Percentiles rank a stretch among this genome's conserved stretches.
phyloP scores from a whole-genome alignment of 306 rosid species.

The Malus asiatica region DNA sequence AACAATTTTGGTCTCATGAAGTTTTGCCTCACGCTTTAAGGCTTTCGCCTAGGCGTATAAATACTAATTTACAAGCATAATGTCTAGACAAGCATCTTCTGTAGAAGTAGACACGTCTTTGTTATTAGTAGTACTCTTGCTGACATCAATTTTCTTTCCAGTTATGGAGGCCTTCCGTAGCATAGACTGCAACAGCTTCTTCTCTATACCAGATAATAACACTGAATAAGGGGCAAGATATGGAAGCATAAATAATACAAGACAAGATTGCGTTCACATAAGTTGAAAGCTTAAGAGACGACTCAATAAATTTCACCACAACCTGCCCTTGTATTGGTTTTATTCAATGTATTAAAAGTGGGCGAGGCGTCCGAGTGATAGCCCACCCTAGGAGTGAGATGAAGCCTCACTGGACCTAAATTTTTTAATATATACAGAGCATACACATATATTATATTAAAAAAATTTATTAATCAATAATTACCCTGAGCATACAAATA shows the following conservation, averaged over 20 bases:
- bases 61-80: neutral
- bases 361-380: too few relatives aligned
- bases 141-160: constrained; percentile 43
- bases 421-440: too few relatives aligned
- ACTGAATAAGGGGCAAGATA: constrained; percentile 1
- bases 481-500: too few relatives aligned
- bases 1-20: too few relatives aligned
- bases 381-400: too few relatives aligned
- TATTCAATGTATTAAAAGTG: too few relatives aligned
- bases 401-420: too few relatives aligned
- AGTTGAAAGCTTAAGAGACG: neutral
- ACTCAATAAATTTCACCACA: neutral
- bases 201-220: constrained; percentile 49
- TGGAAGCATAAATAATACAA: neutral
- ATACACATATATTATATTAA: too few relatives aligned
- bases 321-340: neutral
- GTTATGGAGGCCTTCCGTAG: constrained; percentile 66
- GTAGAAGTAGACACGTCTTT: constrained; percentile 75
- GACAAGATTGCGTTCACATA: neutral
- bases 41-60: neutral
- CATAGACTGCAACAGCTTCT: constrained; percentile 79
- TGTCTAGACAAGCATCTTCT: constrained; percentile 33
- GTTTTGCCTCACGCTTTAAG: too few relatives aligned
- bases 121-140: constrained; percentile 30
- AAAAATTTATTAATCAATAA: too few relatives aligned